phyloP scores from a whole-genome alignment of 2,329 filamentous ascomycete genomes.

The Paecilomyces formosus region DNA sequence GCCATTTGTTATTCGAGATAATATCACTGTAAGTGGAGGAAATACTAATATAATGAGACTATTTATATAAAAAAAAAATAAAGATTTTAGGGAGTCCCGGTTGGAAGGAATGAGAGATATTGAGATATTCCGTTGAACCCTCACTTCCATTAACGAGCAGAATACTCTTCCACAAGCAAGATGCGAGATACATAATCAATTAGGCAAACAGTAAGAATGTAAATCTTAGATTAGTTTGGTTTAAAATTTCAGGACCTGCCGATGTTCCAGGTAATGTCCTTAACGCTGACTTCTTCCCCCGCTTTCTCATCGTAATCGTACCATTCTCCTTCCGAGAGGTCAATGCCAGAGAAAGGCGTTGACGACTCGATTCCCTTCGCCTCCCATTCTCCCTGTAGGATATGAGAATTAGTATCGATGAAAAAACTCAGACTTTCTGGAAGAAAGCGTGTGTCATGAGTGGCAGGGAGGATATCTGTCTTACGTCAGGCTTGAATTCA shows the following conservation, averaged over 20 bases:
- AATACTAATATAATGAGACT: neutral
- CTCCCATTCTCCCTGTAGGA: slow-evolving; percentile 72
- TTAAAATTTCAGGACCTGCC: slow-evolving; percentile 49
- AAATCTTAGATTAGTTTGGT: neutral
- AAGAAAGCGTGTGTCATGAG: neutral
- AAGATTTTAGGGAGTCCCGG: neutral
- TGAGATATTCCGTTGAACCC: neutral
- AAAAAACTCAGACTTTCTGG: neutral
- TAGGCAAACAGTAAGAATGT: neutral
- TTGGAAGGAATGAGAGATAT: neutral
- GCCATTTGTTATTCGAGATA: neutral
- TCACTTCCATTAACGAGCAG: neutral
- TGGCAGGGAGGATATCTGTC: slow-evolving; percentile 9
- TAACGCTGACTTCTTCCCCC: slow-evolving; percentile 84
- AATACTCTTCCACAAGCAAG: neutral
- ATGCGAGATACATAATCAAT: neutral
- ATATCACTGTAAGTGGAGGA: neutral
- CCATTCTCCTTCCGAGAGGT: slow-evolving; percentile 88
- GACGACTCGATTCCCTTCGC: slow-evolving; percentile 72
- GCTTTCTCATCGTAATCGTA: slow-evolving; percentile 97
- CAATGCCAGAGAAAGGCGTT: slow-evolving; percentile 74
- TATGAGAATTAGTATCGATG: neutral
- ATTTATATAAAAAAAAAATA: neutral
- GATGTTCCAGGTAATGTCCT: slow-evolving; percentile 82
- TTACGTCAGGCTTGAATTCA: slow-evolving; percentile 82